Base-by-base conservation (phyloP, 441 rosid species). In the Gossypium laxum region DNA sequence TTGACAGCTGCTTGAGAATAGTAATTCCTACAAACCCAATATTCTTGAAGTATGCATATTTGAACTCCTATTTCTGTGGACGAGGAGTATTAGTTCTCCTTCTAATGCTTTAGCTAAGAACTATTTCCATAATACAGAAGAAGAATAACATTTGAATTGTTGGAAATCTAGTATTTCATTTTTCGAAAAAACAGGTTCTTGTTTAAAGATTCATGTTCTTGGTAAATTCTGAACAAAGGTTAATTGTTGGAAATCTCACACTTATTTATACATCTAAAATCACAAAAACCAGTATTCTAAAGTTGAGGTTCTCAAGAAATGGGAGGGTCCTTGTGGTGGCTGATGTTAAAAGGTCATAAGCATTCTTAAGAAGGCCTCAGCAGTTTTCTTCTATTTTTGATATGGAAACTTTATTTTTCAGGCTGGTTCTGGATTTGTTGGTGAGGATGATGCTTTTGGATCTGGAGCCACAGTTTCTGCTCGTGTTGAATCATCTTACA, bases 371-470 rank as follows among this genome's bases (percentile, higher is more conserved):
- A 32, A 65, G 55, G 58, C 15, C 12, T 14, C 18, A 2, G 12
- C 32, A 28, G 15, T 73, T 58, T 50, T 60, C 18, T 15, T 64
- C 2, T 75, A 30, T 64, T 2, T 18, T 75, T 28, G 22, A 52
- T 22, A 61, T 22, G 24, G 18, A 58, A 52, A 54, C 75, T 19
- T 78, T 78, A 69, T 71, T 72, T 74, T 34, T 74, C 81, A 95
- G 97, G 89, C 80, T 85, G 93, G 92, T 71, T 86, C 93, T 80
- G 93, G 88, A 71, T 87, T 95, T 85, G 97, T 80, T 72, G 95
- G 96, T 72, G 98, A 92, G 80, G 99, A 95, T 80, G 96, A 91
- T 55, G 78, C 81, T 58, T 80, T 81, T 76, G 80, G 84, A 75
- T 77, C 89, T 41, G 92, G 93, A 78, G 90, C 89, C 76, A 82